Percentiles rank a stretch among this genome's conserved stretches.
Evolutionary conservation across 2,329 filamentous ascomycete species (phyloP).

Genomic region (Aureobasidium lini): DNA sequence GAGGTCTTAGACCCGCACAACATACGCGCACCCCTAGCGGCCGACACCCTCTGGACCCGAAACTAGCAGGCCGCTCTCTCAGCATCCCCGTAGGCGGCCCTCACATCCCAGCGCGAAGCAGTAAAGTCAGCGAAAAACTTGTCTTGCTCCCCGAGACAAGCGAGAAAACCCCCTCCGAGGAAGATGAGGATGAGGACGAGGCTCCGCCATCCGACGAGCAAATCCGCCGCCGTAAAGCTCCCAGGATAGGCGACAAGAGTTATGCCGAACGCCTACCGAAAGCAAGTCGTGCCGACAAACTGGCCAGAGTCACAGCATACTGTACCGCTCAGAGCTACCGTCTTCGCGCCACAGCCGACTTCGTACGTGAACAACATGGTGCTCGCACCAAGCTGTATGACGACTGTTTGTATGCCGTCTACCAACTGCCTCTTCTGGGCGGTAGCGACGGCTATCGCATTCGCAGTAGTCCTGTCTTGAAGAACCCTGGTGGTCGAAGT

Average conservation of each 20-base stretch:
- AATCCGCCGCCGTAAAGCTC: conserved; percentile 55
- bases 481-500: conserved; percentile 87
- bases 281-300: conserved; percentile 60
- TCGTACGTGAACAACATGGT: conserved; percentile 78
- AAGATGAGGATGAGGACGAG: conserved; percentile 37
- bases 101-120: conserved; percentile 74
- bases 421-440: conserved; percentile 80
- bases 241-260: conserved; percentile 63
- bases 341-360: conserved; percentile 78
- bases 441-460: conserved; percentile 82
- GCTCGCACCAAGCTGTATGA: conserved; percentile 96
- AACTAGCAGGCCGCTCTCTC: conserved; percentile 47
- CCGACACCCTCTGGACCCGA: conserved; percentile 46
- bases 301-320: conserved; percentile 88
- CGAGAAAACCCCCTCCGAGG: conserved; percentile 33
- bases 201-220: conserved; percentile 61
- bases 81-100: conserved; percentile 34
- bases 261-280: conserved; percentile 93
- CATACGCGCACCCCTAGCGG: conserved; percentile 43
- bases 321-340: conserved; percentile 94
- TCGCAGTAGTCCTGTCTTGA: conserved; percentile 82
- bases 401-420: conserved; percentile 92
- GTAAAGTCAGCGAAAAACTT: conserved; percentile 94
- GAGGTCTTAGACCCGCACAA: conserved; percentile 40
- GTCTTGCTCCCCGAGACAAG: conserved; percentile 82